A percentile compares a stretch with the other conserved stretches of the same genome.
Evolutionary conservation across 2,329 filamentous ascomycete genomes (phyloP).

Genomic region (Colletotrichum echinochloae): DNA sequence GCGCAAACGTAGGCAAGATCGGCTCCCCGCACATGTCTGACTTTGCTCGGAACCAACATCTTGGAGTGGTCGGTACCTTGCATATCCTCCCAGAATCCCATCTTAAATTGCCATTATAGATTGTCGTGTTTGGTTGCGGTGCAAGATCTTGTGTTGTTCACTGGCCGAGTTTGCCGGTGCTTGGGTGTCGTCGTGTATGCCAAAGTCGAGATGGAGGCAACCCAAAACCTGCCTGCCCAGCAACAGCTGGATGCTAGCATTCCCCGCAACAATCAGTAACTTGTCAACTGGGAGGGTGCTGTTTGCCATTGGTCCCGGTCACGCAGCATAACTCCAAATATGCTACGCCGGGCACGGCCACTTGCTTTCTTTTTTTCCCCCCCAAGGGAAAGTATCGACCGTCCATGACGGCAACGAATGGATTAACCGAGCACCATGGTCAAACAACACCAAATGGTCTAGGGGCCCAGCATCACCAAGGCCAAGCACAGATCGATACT

Average conservation of each 20-base stretch:
- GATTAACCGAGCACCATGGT: neutral
- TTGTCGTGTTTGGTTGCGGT: neutral
- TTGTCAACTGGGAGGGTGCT: neutral
- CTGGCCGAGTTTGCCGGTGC: no score
- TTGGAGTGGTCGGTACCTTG: neutral
- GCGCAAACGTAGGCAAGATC: neutral
- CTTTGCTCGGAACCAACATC: constrained; percentile 2
- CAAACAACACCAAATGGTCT: neutral
- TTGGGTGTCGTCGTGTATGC: neutral
- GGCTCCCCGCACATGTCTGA: neutral
- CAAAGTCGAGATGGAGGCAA: neutral
- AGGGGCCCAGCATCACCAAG: neutral
- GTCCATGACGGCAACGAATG: constrained; percentile 8
- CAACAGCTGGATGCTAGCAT: neutral
- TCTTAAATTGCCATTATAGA: constrained; percentile 23
- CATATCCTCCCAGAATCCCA: constrained; percentile 25
- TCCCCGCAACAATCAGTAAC: neutral
- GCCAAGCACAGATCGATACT: neutral
- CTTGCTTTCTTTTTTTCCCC: constrained; percentile 30
- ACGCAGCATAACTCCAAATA: neutral
- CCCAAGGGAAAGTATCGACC: neutral
- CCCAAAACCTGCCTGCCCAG: neutral
- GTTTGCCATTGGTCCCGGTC: neutral
- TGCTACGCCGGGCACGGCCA: neutral
- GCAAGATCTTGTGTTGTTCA: neutral